Conservation (phyloP, 1,139 yeast genomes). For the Geotrichum cucujoidarum region DNA sequence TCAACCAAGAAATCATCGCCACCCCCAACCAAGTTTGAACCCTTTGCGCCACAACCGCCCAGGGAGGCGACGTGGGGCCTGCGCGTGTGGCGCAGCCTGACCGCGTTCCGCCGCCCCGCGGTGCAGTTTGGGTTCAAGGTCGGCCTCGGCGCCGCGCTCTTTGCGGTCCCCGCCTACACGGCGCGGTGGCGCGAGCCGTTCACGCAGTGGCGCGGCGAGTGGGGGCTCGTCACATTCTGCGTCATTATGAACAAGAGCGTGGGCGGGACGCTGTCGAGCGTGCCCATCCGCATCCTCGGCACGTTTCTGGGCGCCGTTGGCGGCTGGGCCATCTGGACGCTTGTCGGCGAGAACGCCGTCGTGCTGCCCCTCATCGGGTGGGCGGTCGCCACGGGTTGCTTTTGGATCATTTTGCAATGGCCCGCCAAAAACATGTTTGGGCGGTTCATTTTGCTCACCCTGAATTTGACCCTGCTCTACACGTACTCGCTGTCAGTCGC, state of each 20-base stretch:
- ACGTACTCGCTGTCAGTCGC: constrained; percentile 63
- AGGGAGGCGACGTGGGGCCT: constrained; percentile 20
- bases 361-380: constrained; percentile 57
- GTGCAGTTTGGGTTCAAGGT: constrained; percentile 76
- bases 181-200: constrained; percentile 52
- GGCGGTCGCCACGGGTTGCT: constrained; percentile 57
- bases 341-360: constrained; percentile 53
- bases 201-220: constrained; percentile 70
- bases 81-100: constrained; percentile 43
- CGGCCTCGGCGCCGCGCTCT: constrained; percentile 66
- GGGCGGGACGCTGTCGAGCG: constrained; percentile 83
- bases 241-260: constrained; percentile 81
- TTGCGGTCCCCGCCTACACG: constrained; percentile 65
- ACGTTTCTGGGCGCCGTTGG: constrained; percentile 64
- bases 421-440: constrained; percentile 44
- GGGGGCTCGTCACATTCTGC: constrained; percentile 77
- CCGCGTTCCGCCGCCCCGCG: constrained; percentile 52
- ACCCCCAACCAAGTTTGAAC: constrained; percentile 2
- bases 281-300: constrained; percentile 70
- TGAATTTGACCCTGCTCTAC: constrained; percentile 72
- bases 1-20: not conserved
- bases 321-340: constrained; percentile 57
- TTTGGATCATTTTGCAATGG: constrained; percentile 67
- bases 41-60: too few species aligned
- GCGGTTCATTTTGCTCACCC: constrained; percentile 68